A percentile compares a stretch with the other conserved stretches of the same genome.
Conservation (phyloP, 2,329 filamentous ascomycete genomes). For the Fulvia fulva region DNA sequence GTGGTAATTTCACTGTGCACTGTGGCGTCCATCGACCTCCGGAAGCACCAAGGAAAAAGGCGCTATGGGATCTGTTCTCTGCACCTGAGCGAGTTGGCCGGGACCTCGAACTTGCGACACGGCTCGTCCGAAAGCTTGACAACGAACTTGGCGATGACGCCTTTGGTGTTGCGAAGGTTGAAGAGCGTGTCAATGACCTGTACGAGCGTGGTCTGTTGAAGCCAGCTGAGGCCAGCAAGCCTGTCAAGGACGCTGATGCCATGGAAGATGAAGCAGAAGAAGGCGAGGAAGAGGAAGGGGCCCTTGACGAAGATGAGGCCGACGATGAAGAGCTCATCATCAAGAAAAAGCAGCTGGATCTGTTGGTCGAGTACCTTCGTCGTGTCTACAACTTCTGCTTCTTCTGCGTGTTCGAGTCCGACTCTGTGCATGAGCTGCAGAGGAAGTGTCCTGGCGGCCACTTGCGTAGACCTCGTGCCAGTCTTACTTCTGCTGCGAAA, state of each 20-base stretch:
- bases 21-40: conserved; percentile 94
- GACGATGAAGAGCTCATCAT: conserved; percentile 85
- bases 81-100: conserved; percentile 89
- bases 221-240: conserved; percentile 53
- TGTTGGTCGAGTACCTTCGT: conserved; percentile 92
- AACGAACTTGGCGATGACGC: conserved; percentile 72
- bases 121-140: conserved; percentile 80
- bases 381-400: conserved; percentile 99
- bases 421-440: conserved; percentile 92
- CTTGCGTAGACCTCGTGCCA: conserved; percentile 82
- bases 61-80: conserved; percentile 93
- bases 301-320: conserved; percentile 62
- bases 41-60: conserved; percentile 82
- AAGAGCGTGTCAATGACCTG: conserved; percentile 80
- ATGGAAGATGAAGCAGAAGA: conserved; percentile 70
- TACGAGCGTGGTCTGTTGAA: conserved; percentile 73
- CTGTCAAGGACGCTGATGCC: conserved; percentile 56
- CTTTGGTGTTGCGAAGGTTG: conserved; percentile 74
- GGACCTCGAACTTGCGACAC: conserved; percentile 77
- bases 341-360: conserved; percentile 95
- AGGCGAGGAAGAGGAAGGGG: conserved; percentile 61
- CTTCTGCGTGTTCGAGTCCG: conserved; percentile 98
- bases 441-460: conserved; percentile 97
- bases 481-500: conserved; percentile 76
- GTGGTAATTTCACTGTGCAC: conserved; percentile 95